A percentile compares a stretch with the other conserved stretches of the same genome.
These are phyloP conservation scores for Thyridium curvatum DNA, from an alignment of 2,329 filamentous ascomycete species.

Conservation along the genomic window DNA sequence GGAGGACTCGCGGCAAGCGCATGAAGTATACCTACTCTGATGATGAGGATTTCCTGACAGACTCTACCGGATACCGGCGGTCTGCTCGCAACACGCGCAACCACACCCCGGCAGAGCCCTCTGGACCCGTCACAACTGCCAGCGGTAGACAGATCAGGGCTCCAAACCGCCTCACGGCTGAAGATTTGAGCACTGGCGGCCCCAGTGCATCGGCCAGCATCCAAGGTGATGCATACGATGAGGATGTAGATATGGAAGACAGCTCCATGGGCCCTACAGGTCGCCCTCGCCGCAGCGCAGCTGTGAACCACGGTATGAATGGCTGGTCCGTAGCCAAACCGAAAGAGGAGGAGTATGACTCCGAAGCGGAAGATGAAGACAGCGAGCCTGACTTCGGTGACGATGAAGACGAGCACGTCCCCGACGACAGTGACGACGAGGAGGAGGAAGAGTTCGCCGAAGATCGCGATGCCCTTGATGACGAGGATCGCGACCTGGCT, in stretches of 20 bases:
- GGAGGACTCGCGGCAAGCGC: slow-evolving; percentile 89
- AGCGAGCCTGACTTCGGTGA: slow-evolving; percentile 71
- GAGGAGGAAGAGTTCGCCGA: slow-evolving; percentile 48
- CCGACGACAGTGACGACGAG: slow-evolving; percentile 52
- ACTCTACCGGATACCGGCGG: slow-evolving; percentile 55
- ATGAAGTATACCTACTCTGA: slow-evolving; percentile 96
- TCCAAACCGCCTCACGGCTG: slow-evolving; percentile 59
- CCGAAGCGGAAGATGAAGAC: slow-evolving; percentile 59
- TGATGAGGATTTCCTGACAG: slow-evolving; percentile 56
- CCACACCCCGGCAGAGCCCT: slow-evolving; percentile 64
- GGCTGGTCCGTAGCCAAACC: slow-evolving; percentile 30
- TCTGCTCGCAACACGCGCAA: slow-evolving; percentile 70
- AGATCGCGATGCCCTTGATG: slow-evolving; percentile 48
- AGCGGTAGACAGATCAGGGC: slow-evolving; percentile 81
- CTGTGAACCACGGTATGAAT: slow-evolving; percentile 41
- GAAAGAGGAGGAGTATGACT: slow-evolving; percentile 41
- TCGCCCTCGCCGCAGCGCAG: slow-evolving; percentile 44
- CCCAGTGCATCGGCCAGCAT: slow-evolving; percentile 40
- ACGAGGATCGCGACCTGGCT: slow-evolving; percentile 30
- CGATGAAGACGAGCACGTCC: slow-evolving; percentile 65
- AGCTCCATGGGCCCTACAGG: slow-evolving; percentile 36
- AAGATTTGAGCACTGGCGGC: slow-evolving; percentile 40
- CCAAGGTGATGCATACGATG: slow-evolving; percentile 34
- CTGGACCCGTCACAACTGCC: slow-evolving; percentile 62
- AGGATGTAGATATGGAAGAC: slow-evolving; percentile 25